phyloP scores from a whole-genome alignment of 805 yeast species.

The Jamesozyma spencerorum region DNA sequence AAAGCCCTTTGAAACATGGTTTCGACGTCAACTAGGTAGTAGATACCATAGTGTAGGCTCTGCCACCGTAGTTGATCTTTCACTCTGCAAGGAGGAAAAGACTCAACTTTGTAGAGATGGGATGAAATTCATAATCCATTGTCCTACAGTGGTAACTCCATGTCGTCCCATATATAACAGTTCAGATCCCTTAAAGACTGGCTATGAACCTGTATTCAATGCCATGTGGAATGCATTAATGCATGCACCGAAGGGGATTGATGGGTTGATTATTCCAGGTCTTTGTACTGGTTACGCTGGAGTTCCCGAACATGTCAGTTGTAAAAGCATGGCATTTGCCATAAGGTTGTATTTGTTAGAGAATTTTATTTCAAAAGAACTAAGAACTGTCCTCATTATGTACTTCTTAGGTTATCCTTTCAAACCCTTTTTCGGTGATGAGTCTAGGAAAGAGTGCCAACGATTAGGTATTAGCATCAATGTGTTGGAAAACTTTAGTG shows the following conservation, averaged over 20 bases:
- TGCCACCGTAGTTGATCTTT: slow-evolving; percentile 17
- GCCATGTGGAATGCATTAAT: slow-evolving; percentile 22
- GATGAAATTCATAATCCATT: slow-evolving; percentile 21
- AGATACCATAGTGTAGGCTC: slow-evolving; percentile 23
- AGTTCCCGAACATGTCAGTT: slow-evolving; percentile 20
- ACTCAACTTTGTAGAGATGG: slow-evolving; percentile 4
- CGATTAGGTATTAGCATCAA: slow-evolving; percentile 13
- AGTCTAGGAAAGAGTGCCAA: slow-evolving; percentile 17
- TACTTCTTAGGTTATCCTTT: slow-evolving; percentile 19
- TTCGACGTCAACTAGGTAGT: slow-evolving; percentile 16
- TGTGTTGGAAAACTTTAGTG: slow-evolving; percentile 13
- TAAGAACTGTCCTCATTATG: slow-evolving; percentile 23
- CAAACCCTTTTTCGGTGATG: slow-evolving; percentile 13
- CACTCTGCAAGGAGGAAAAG: slow-evolving; percentile 4
- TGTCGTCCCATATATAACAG: slow-evolving; percentile 11
- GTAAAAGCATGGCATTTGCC: slow-evolving; percentile 27
- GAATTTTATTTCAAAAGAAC: slow-evolving; percentile 13
- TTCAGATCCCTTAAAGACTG: slow-evolving; percentile 13
- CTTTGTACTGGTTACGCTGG: slow-evolving; percentile 29
- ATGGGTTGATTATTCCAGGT: slow-evolving; percentile 25
- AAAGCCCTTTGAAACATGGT: slow-evolving; percentile 22
- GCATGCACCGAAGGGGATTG: slow-evolving; percentile 15
- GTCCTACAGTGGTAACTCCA: slow-evolving; percentile 29
- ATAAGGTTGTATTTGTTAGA: slow-evolving; percentile 16
- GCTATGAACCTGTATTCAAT: slow-evolving; percentile 24